Evolutionary conservation across 495 filamentous ascomycete species (phyloP), one percentile per base, ranked within the genome.

Genomic region (Aspergillus avenaceus): DNA sequence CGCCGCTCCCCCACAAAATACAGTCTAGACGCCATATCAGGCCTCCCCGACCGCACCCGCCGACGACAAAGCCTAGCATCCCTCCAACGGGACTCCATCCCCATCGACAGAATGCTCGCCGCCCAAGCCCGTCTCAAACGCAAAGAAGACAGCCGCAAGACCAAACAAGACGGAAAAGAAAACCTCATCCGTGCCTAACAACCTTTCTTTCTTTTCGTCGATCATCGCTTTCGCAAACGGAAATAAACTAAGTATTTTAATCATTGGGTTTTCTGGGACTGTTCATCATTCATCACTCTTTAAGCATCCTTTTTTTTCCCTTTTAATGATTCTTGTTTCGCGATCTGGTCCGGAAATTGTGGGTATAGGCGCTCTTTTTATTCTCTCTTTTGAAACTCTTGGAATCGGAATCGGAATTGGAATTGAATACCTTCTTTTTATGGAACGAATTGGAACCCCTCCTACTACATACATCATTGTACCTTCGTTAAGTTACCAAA

Each of bases 111-210:
- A 27, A 65, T 69, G 24, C 76, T 79, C 13, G 85, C 84, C 6
- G 86, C 86, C 3, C 75, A 79, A 54, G 82, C 80, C 23, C 72
- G 86, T 24, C 65, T 89, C 11, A 78, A 81, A 60, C 72, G 74
- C 59, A 81, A 71, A 53, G 62, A 65, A 12, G 64, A 73, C 38
- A 72, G 64, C 45, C 67, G 62, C 45, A 63, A 60, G 43, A 27
- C 21, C 18, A 63, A 51, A 52, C 54, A 61, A 23, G 49, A 56
- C 26, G 67, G 69, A 29, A 67, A 65, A 50, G 64, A 66, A 49
- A 71, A 69, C 49, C 41, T 36, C 1, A 2, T 63, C n/a, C 51
- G 48, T 18, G 27, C 47, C 23, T 46, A 42, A 23, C 19, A 12
- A 19, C 22, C 19, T 24, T 44, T 18, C 43, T 36, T 37, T 26